Evolutionary conservation across 192 early-diverging fungal species (phyloP).

Genomic region (Obelidium mucronatum): DNA sequence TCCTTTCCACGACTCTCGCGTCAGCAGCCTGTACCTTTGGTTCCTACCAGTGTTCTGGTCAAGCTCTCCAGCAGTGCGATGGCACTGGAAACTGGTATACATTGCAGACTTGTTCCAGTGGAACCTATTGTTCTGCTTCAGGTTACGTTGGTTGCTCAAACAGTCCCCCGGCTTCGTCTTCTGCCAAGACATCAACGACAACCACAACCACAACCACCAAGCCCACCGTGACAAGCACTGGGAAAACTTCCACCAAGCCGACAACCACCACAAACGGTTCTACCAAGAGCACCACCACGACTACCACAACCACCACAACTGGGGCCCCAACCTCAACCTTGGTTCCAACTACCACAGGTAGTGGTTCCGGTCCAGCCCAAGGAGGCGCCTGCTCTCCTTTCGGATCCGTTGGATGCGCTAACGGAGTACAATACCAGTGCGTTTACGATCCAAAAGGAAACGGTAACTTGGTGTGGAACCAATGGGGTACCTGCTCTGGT

Average conservation of each 20-base stretch:
- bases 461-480: not conserved
- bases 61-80: slow-evolving; percentile 2
- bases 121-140: not conserved
- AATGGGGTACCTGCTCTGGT: not conserved
- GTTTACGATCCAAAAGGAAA: not conserved
- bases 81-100: not conserved
- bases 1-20: not conserved
- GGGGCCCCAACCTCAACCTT: not conserved
- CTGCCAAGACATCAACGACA: not conserved
- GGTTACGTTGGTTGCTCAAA: not conserved
- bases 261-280: not conserved
- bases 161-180: not conserved
- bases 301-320: not conserved
- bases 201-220: not conserved
- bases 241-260: not conserved
- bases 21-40: not conserved
- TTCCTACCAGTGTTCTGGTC: not conserved
- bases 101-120: not conserved
- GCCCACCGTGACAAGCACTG: no score
- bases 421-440: not conserved
- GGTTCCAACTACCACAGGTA: not conserved
- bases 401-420: not conserved
- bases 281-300: not conserved
- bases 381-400: not conserved
- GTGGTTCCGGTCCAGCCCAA: not conserved